Evolutionary conservation across 1,139 yeast species (phyloP).

Genomic region (Lodderomyces theae): DNA sequence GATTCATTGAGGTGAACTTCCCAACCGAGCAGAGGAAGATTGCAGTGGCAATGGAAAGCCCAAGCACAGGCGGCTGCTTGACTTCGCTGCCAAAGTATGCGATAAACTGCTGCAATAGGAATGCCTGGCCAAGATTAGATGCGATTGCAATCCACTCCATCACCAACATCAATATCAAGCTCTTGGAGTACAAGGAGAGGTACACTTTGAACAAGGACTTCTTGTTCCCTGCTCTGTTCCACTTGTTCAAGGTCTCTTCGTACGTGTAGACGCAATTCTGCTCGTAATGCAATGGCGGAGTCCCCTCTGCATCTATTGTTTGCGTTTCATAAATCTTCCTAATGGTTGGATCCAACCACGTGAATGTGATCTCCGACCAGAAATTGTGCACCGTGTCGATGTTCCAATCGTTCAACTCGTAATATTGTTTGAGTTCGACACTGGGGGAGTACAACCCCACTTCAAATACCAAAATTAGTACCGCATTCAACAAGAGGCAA

Average conservation of each 20-base stretch:
- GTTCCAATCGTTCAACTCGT: conserved; percentile 35
- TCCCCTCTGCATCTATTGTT: conserved; percentile 20
- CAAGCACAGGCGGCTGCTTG: conserved; percentile 26
- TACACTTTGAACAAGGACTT: conserved; percentile 26
- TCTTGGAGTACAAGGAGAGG: conserved; percentile 7
- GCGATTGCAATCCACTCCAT: conserved; percentile 21
- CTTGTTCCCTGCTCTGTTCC: conserved; percentile 26
- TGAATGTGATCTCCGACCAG: conserved; percentile 22
- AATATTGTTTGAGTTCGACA: conserved; percentile 39
- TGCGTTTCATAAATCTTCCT: conserved; percentile 20
- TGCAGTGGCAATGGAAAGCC: conserved; percentile 26
- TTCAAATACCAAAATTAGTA: conserved; percentile 36
- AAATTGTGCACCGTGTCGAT: conserved; percentile 21
- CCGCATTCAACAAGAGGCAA: conserved; percentile 24
- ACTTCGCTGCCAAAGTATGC: conserved; percentile 20
- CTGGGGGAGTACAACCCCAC: conserved; percentile 39
- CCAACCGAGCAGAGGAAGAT: conserved; percentile 24
- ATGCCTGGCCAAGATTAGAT: conserved; percentile 26
- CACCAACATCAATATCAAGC: conserved; percentile 12
- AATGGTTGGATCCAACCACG: conserved; percentile 24
- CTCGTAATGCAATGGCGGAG: conserved; percentile 25
- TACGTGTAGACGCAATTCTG: conserved; percentile 22
- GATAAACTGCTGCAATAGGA: conserved; percentile 28
- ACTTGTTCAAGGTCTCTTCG: conserved; percentile 18
- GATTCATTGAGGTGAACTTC: conserved; percentile 24